Evolutionary conservation across 2,329 filamentous ascomycete genomes (phyloP), one percentile per base, ranked within the genome.

Genomic region (Hypoxylon sp.): DNA sequence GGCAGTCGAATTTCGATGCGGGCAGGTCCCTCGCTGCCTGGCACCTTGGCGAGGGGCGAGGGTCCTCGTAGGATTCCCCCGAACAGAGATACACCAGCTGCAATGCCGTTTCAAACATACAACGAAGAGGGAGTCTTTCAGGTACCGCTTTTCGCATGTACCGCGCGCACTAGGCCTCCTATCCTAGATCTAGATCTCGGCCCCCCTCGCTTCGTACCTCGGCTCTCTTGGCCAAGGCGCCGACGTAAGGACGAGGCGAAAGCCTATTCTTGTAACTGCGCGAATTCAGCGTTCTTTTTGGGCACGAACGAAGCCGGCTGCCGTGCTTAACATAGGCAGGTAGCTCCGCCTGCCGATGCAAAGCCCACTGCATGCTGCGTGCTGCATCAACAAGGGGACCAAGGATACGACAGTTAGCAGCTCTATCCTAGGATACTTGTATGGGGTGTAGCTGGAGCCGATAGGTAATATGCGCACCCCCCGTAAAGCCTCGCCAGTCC

Each of bases 171-270:
- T 10, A 21, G 9, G 21, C 29, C 35, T 27, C 47, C 41, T 10
- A 40, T 48, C 53, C 51, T 41, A 50, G 48, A 56, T 42, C 35
- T 29, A 1, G n/a, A 21, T 26, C 11, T 38, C 38, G 20, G 33
- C 13, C 33, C 40, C 31, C 31, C n/a, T 29, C 3, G 13, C 31
- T 2, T 15, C n/a, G 24, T 35, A 17, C n/a, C 31, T 35, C 31
- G n/a, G 15, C n/a, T 35, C 8, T 29, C 27, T 21, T 51, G 41
- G 33, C 42, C 52, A 37, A 42, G 27, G 48, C 26, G 20, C 18
- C 20, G 29, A 17, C 46, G 41, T 48, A 53, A 57, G 56, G 60
- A 55, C 48, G 55, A 57, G 56, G 60, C 60, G 49, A 23, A 53
- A 56, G 29, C 17, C 42, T 10, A 24, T 35, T 33, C 4, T 33